Percentiles rank a stretch among this genome's conserved stretches.
phyloP scores from a whole-genome alignment of 1,139 yeast genomes.

The Meyerozyma guilliermondii region DNA sequence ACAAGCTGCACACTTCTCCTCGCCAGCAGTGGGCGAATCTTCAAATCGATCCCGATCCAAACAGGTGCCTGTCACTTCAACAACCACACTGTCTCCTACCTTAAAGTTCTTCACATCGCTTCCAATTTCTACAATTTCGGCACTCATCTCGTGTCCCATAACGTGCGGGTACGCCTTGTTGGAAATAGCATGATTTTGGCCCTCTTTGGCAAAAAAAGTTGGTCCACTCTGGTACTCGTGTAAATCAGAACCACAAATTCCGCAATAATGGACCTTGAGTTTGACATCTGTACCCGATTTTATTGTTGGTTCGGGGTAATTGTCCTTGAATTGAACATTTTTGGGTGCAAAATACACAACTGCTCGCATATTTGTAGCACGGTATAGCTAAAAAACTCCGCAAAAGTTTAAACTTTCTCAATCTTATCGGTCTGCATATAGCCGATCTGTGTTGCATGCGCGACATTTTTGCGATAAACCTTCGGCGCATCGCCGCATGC shows the following conservation, averaged over 20 bases:
- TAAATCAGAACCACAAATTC: slow-evolving; percentile 44
- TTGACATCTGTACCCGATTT: neutral
- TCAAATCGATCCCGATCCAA: slow-evolving; percentile 1
- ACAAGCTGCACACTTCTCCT: slow-evolving; percentile 37
- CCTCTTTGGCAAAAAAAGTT: slow-evolving; percentile 8
- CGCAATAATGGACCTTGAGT: neutral
- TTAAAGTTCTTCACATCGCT: slow-evolving; percentile 7
- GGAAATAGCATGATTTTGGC: slow-evolving; percentile 16
- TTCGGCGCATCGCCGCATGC: neutral
- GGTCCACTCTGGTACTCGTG: slow-evolving; percentile 41
- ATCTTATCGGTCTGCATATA: too few relatives aligned
- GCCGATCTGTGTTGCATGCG: neutral
- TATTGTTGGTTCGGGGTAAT: neutral
- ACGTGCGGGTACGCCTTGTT: slow-evolving; percentile 18
- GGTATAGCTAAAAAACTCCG: too few relatives aligned
- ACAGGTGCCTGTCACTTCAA: slow-evolving; percentile 3
- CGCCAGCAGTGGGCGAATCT: neutral
- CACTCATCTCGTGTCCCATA: slow-evolving; percentile 54
- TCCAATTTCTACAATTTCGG: slow-evolving; percentile 32
- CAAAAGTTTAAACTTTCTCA: too few relatives aligned
- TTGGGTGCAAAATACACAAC: neutral
- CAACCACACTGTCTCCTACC: slow-evolving; percentile 4
- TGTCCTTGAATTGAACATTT: neutral
- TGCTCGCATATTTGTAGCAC: neutral
- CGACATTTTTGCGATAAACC: neutral